A percentile compares a stretch with the other conserved stretches of the same genome.
Evolutionary conservation across 2,329 filamentous ascomycete species (phyloP).

Genomic region (Aspergillus floridensis): DNA sequence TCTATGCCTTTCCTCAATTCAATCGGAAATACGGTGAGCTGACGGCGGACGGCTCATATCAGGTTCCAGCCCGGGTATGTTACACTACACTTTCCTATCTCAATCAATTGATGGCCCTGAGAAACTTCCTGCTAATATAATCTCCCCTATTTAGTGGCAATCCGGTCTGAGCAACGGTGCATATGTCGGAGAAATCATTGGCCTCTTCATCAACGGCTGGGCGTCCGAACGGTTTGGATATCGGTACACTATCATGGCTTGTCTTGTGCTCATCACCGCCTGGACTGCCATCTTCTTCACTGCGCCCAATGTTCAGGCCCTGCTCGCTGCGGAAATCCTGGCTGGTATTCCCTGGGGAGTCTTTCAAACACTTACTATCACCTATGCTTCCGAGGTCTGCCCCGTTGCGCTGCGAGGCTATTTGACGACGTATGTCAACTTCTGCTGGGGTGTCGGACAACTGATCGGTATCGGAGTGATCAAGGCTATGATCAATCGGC

Average conservation of each 20-base stretch:
- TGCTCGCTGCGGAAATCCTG: conserved; percentile 52
- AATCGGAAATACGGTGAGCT: conserved; percentile 41
- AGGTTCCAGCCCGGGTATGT: conserved; percentile 40
- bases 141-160: conserved; percentile 40
- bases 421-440: conserved; percentile 48
- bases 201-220: conserved; percentile 52
- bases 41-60: conserved; percentile 34
- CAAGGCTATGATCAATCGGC: conserved; percentile 45
- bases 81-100: conserved; percentile 4
- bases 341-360: conserved; percentile 54
- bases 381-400: conserved; percentile 49
- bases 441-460: conserved; percentile 50
- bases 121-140: conserved; percentile 12
- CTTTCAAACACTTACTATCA: conserved; percentile 50
- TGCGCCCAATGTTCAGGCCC: conserved; percentile 46
- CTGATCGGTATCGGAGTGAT: conserved; percentile 53
- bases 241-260: conserved; percentile 50
- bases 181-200: conserved; percentile 49
- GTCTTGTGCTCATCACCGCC: conserved; percentile 45
- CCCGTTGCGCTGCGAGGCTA: conserved; percentile 47
- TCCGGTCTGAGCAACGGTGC: conserved; percentile 46
- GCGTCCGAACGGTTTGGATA: conserved; percentile 54
- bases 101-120: not conserved
- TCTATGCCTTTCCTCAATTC: conserved; percentile 55
- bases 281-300: conserved; percentile 54